Conservation (phyloP, 176 grass and related monocot genomes). For the Triticum monococcum region DNA sequence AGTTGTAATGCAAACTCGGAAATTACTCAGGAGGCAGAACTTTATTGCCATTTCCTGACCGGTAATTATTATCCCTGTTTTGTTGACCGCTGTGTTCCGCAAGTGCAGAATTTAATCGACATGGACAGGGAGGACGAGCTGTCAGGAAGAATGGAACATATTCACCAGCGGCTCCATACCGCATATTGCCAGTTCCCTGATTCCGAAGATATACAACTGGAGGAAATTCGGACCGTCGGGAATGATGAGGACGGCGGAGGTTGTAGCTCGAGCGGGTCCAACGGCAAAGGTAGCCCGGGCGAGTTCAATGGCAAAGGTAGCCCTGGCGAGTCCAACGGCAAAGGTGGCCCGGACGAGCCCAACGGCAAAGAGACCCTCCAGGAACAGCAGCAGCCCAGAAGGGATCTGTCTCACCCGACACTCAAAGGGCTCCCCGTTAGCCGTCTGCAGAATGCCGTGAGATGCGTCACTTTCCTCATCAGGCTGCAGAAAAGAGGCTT, state of each 20-base stretch:
- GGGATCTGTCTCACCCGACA: constrained; percentile 54
- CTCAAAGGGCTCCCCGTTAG: constrained; percentile 52
- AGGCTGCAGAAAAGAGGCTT: constrained; percentile 55
- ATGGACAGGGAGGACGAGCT: constrained; percentile 67
- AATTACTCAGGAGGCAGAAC: not conserved
- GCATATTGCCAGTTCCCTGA: constrained; percentile 65
- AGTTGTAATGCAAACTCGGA: not conserved
- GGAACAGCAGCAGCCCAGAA: not conserved
- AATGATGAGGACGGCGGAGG: constrained; percentile 13
- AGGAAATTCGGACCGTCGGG: constrained; percentile 24
- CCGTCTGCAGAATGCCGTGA: constrained; percentile 48
- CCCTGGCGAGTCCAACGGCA: not conserved
- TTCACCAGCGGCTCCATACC: constrained; percentile 51
- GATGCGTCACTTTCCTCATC: constrained; percentile 46
- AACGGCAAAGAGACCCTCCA: constrained; percentile 22
- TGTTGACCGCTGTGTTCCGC: not conserved
- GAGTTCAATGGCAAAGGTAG: too few relatives aligned
- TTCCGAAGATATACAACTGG: constrained; percentile 28
- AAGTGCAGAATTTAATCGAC: constrained; percentile 71
- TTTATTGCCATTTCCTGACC: not conserved
- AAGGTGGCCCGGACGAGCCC: not conserved
- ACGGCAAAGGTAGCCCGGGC: too few relatives aligned
- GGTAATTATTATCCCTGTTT: not conserved
- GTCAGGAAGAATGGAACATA: constrained; percentile 72
- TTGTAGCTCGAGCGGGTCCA: constrained; percentile 12